phyloP scores from a whole-genome alignment of 257 asterid species.

The Solanum commersonii region DNA sequence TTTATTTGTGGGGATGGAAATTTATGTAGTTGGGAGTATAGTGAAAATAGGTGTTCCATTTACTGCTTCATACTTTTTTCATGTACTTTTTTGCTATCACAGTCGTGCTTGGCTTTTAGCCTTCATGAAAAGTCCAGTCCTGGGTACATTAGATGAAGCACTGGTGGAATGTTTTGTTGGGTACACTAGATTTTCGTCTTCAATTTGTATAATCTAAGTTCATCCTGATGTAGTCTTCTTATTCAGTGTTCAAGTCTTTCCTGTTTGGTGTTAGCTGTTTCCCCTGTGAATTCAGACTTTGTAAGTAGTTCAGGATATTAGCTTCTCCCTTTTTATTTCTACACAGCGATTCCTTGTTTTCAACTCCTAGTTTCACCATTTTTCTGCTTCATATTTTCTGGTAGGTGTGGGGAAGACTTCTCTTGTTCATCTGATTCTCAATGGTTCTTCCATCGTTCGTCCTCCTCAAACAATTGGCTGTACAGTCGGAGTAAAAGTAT shows the following conservation, averaged over 20 bases:
- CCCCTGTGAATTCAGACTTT: background rate
- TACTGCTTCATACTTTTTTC: background rate
- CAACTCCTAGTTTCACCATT: background rate
- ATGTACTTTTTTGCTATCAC: background rate
- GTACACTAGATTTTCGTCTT: background rate
- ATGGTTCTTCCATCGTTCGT: slow-evolving; percentile 63
- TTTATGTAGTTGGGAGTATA: background rate
- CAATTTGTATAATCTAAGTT: background rate
- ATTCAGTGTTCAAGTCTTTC: background rate
- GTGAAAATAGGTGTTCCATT: background rate
- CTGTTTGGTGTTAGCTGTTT: background rate
- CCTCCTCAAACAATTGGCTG: slow-evolving; percentile 96
- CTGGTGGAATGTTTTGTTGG: background rate
- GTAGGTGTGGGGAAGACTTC: slow-evolving; percentile 95
- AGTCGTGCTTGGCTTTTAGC: background rate
- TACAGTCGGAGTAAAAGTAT: slow-evolving; percentile 69
- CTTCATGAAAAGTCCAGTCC: background rate
- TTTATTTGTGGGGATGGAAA: background rate
- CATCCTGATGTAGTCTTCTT: background rate
- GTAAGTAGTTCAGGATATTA: background rate
- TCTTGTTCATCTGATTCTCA: slow-evolving; percentile 81
- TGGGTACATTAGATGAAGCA: background rate
- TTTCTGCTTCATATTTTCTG: slow-evolving; percentile 1
- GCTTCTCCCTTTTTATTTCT: background rate
- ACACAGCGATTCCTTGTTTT: background rate